Evolutionary conservation across 768 basidiomycete species (phyloP), one percentile per base, ranked within the genome.

Genomic region (Boletus sp.): DNA sequence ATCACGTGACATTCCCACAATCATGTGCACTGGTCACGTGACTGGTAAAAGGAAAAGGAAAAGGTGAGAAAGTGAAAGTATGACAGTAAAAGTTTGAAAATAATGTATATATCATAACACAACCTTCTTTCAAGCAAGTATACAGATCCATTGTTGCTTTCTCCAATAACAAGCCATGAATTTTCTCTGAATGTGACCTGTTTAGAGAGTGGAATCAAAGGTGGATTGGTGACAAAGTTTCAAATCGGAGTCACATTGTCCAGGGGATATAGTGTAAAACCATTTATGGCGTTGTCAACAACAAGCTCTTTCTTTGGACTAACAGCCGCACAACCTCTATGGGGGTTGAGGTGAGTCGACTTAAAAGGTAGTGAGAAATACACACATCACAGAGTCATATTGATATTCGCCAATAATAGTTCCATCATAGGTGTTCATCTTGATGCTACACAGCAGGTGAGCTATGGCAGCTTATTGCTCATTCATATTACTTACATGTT

Each of bases 111-210:
- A n/a, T n/a, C n/a, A n/a, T n/a, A n/a, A n/a, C n/a, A n/a, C n/a
- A n/a, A n/a, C 34, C 37, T 47, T 23, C 55, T 53, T 3, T 59
- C 45, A 15, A 57, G 57, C 8, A 59, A 7, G 15, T 59, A 59
- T 8, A 59, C 33, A 4, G 19, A 33, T 5, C 58, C 40, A 30
- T 42, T 35, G 40, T 59, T 35, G 5, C 58, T 59, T n/a, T 51
- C 55, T 8, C 55, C 48, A 13, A 57, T 17, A 19, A 59, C 19
- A 1, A 57, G 42, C 27, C 40, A 57, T 5, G 29, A 25, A 9
- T 59, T 48, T 30, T 59, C 58, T 25, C 48, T 19, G 4, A 59
- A 59, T 5, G 55, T 44, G 7, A 59, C 55, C 34, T 59, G 51
- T 23, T 57, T 59, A 4, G 50, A 50, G 1, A 59, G 34, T 2